Evolutionary conservation across 2,329 filamentous ascomycete species (phyloP).

Genomic region (Verticillium nonalfalfae): DNA sequence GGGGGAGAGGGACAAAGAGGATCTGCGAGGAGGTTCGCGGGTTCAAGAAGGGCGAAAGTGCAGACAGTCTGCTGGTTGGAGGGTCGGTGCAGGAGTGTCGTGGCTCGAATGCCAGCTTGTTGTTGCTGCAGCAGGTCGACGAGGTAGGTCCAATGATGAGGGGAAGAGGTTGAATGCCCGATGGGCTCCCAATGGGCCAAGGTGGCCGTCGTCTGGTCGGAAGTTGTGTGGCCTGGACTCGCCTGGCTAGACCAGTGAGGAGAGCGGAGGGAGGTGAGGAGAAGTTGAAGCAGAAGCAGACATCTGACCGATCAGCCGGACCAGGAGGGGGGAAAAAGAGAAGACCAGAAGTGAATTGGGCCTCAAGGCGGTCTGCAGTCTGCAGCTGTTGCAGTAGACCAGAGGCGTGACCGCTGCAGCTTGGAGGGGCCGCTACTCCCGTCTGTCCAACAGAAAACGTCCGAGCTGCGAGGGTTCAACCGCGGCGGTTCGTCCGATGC

Average conservation of each 20-base stretch:
- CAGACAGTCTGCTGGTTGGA: conserved; percentile 5
- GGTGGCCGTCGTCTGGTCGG: conserved; percentile 1
- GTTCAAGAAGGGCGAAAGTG: conserved; percentile 6
- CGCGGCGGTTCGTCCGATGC: not conserved
- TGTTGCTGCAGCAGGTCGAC: conserved; percentile 14
- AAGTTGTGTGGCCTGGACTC: not conserved
- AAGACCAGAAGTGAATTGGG: not conserved
- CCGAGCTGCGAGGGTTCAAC: not conserved
- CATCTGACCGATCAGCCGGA: not conserved
- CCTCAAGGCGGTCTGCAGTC: conserved; percentile 4
- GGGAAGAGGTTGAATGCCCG: conserved; percentile 6
- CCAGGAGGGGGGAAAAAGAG: not conserved
- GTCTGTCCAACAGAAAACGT: not conserved
- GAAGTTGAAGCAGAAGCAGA: not conserved
- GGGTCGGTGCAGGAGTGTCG: conserved; percentile 21
- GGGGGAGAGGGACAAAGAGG: not conserved
- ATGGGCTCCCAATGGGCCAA: conserved; percentile 8
- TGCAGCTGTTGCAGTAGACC: not conserved
- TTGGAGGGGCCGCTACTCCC: not conserved
- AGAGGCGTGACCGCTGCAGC: not conserved
- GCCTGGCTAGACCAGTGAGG: not conserved
- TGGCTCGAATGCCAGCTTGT: conserved; percentile 32
- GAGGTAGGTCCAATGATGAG: conserved; percentile 11
- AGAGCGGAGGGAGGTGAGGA: not conserved
- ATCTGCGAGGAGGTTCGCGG: conserved; percentile 1